phyloP scores from a whole-genome alignment of 2,329 filamentous ascomycete genomes.

The Xylaria sp. region DNA sequence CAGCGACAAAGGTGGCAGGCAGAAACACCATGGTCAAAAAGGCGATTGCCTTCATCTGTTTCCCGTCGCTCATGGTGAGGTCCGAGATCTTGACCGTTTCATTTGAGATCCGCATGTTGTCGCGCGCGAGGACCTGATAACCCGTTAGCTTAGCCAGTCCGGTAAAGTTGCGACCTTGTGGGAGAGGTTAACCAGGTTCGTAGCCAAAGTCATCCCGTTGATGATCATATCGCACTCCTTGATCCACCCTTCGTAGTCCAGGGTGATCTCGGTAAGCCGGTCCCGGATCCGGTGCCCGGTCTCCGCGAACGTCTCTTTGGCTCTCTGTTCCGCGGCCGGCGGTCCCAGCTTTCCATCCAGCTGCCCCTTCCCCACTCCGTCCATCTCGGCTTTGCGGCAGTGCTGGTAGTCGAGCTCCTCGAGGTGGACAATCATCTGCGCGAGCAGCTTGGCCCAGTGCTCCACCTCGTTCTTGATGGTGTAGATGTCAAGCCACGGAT shows the following conservation, averaged over 20 bases:
- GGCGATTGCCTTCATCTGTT: slow-evolving; percentile 1
- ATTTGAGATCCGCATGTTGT: neutral
- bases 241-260: neutral
- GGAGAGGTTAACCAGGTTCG: neutral
- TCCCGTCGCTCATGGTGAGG: neutral
- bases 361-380: neutral
- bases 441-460: neutral
- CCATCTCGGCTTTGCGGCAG: too few relatives aligned
- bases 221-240: slow-evolving; percentile 2
- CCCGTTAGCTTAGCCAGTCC: neutral
- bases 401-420: neutral
- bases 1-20: neutral
- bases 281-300: neutral
- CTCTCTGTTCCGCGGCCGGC: neutral
- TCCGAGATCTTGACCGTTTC: neutral
- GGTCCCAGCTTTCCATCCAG: neutral
- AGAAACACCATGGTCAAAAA: neutral
- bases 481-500: neutral
- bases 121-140: neutral
- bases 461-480: neutral
- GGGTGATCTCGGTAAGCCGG: neutral
- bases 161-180: neutral
- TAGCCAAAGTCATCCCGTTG: slow-evolving; percentile 2
- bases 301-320: neutral
- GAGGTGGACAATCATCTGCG: neutral